These are phyloP conservation scores for Taphrina populina DNA, from an alignment of 1,139 yeast species.

Conservation along the genomic window DNA sequence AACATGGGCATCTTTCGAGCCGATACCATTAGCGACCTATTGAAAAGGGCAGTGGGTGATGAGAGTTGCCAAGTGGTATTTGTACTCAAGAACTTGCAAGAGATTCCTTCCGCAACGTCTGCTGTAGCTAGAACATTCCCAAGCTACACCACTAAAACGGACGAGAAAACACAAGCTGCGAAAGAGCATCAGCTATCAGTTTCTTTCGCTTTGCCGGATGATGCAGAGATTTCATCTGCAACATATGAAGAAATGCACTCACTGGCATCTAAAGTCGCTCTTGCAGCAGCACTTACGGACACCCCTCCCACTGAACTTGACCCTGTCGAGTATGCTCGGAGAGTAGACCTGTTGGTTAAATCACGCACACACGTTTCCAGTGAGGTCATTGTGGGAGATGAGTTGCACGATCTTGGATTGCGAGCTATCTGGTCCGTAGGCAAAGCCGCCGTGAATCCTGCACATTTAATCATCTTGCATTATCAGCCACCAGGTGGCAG, in stretches of 20 bases:
- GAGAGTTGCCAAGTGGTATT: slow-evolving; percentile 20
- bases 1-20: slow-evolving; percentile 10
- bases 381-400: slow-evolving; percentile 20
- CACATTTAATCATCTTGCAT: slow-evolving; percentile 14
- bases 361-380: slow-evolving; percentile 6
- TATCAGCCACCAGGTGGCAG: slow-evolving; percentile 7
- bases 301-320: slow-evolving; percentile 20
- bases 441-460: slow-evolving; percentile 22
- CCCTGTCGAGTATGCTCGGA: slow-evolving; percentile 8
- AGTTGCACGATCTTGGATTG: slow-evolving; percentile 8
- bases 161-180: neutral
- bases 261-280: slow-evolving; percentile 12
- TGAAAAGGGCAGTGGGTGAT: slow-evolving; percentile 2
- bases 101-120: slow-evolving; percentile 15
- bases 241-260: neutral
- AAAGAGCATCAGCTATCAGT: slow-evolving; percentile 5
- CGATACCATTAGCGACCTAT: slow-evolving; percentile 4
- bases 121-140: slow-evolving; percentile 28
- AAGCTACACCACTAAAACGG: slow-evolving; percentile 1
- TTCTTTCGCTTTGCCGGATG: slow-evolving; percentile 12
- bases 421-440: slow-evolving; percentile 19
- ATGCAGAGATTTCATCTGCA: slow-evolving; percentile 1
- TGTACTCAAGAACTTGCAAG: slow-evolving; percentile 11
- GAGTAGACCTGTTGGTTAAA: neutral
- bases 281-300: slow-evolving; percentile 8